A percentile compares a stretch with the other conserved stretches of the same genome.
Evolutionary conservation across 768 basidiomycete species (phyloP).

Genomic region (Tremella mesenterica): DNA sequence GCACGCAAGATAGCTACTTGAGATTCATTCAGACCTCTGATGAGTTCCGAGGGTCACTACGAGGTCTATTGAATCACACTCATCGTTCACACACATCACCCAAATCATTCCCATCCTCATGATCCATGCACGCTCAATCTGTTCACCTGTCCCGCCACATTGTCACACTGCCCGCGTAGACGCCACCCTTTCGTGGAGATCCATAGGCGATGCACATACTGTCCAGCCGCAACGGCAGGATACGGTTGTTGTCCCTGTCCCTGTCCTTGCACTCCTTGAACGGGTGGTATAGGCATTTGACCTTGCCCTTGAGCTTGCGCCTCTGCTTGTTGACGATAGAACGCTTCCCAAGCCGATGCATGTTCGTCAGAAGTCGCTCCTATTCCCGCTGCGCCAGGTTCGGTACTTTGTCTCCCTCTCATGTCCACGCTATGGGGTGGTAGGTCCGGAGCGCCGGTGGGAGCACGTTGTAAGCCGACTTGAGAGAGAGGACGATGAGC

Average conservation of each 20-base stretch:
- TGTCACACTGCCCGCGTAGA: conserved; percentile 10
- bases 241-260: neutral
- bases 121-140: conserved; percentile 31
- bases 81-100: too few relatives aligned
- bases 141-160: conserved; percentile 16
- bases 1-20: too few relatives aligned
- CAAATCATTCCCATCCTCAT: neutral
- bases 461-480: conserved; percentile 29
- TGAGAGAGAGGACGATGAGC: neutral
- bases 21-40: too few relatives aligned
- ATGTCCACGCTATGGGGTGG: conserved; percentile 25
- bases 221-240: conserved; percentile 20
- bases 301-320: conserved; percentile 26
- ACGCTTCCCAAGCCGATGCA: conserved; percentile 40
- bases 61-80: too few relatives aligned
- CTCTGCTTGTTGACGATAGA: conserved; percentile 42
- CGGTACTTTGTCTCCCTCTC: conserved; percentile 39
- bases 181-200: neutral
- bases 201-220: conserved; percentile 2
- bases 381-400: conserved; percentile 44
- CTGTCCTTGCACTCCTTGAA: conserved; percentile 3
- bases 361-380: conserved; percentile 45
- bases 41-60: too few relatives aligned
- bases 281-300: conserved; percentile 7
- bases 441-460: conserved; percentile 27